Percentiles rank a stretch among this genome's conserved stretches.
Conservation (phyloP, 805 yeast genomes). For the Helenozyma baotianmanensis region DNA sequence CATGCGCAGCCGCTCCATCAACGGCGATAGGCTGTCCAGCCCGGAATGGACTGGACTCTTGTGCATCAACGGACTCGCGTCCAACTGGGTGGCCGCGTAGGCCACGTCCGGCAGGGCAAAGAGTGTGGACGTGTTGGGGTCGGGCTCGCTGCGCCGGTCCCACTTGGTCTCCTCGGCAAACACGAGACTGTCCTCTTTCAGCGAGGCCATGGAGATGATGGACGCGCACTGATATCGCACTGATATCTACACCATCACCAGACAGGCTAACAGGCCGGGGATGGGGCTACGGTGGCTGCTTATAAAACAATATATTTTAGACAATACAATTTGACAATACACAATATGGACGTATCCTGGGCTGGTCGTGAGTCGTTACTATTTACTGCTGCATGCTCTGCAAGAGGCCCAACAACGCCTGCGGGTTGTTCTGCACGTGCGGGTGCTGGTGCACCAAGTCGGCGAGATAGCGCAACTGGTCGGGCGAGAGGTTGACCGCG, state of each 20-base stretch:
- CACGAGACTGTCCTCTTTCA: conserved; percentile 26
- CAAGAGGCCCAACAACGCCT: conserved; percentile 13
- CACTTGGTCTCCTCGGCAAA: conserved; percentile 20
- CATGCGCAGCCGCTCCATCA: too few species aligned
- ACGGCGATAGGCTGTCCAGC: too few species aligned
- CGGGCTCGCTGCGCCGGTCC: conserved; percentile 1
- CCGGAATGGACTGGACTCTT: too few species aligned
- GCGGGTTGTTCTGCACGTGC: conserved; percentile 15
- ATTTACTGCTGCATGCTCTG: conserved; percentile 10
- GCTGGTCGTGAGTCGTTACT: not conserved
- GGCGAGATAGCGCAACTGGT: conserved; percentile 13
- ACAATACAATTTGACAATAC: not conserved
- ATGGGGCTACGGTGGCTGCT: too few species aligned
- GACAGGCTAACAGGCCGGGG: too few species aligned
- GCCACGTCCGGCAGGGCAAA: conserved; percentile 1
- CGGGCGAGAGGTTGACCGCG: conserved; percentile 9
- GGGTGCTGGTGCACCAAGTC: conserved; percentile 15
- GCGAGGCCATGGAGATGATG: conserved; percentile 5
- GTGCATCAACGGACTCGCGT: not conserved
- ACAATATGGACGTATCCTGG: conserved; percentile 1
- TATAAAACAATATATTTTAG: too few species aligned
- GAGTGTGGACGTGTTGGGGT: conserved; percentile 2
- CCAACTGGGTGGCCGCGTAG: conserved; percentile 7
- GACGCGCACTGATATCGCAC: too few species aligned
- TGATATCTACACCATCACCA: too few species aligned